Evolutionary conservation across 163 green algal genomes (phyloP).

Genomic region (Botryococcus braunii): DNA sequence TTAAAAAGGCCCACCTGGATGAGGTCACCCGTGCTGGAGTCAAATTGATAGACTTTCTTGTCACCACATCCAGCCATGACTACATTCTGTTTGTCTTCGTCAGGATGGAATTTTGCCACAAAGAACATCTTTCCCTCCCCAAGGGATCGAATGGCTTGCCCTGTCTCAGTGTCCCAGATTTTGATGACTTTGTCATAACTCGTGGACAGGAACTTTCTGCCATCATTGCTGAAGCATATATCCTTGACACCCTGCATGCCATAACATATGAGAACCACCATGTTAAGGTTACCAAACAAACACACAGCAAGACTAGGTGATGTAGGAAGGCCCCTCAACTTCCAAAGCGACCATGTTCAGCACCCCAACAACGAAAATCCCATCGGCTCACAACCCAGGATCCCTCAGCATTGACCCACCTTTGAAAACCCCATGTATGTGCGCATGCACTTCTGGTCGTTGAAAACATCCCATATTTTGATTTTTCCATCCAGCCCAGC

Average conservation of each 20-base stretch:
- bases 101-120: constrained; percentile 76
- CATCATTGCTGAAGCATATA: constrained; percentile 85
- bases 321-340: no score
- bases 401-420: no score
- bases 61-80: constrained; percentile 85
- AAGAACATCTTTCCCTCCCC: constrained; percentile 66
- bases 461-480: constrained; percentile 79
- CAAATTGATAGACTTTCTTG: constrained; percentile 95
- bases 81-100: constrained; percentile 83
- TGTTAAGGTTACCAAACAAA: background rate
- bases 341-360: background rate
- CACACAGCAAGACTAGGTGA: background rate
- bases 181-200: constrained; percentile 90
- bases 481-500: constrained; percentile 84
- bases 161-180: constrained; percentile 97
- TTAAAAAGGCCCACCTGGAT: constrained; percentile 52
- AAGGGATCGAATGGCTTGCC: constrained; percentile 44
- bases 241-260: constrained; percentile 81
- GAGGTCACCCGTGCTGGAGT: constrained; percentile 80
- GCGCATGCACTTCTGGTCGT: constrained; percentile 81
- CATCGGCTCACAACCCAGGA: no score
- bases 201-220: constrained; percentile 72
- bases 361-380: background rate
- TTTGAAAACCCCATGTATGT: constrained; percentile 94
- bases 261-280: no score